Percentiles rank a stretch among this genome's conserved stretches.
Conservation (phyloP, 2,329 filamentous ascomycete species). For the Thielaviopsis ethacetica region DNA sequence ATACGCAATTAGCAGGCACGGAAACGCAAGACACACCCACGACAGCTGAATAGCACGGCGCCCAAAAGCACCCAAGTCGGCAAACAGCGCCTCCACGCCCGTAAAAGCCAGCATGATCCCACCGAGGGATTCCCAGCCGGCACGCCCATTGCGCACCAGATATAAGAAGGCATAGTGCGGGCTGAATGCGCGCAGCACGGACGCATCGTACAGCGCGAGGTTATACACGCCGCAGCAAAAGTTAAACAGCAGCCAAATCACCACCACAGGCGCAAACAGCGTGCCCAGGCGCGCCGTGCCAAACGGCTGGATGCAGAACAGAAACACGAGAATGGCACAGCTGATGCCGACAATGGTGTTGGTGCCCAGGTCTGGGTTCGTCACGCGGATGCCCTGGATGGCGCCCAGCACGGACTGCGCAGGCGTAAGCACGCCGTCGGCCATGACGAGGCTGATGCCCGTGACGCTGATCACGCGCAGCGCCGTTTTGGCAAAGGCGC, state of each 20-base stretch:
- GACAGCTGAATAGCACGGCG: slow-evolving; percentile 53
- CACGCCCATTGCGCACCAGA: slow-evolving; percentile 38
- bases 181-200: slow-evolving; percentile 39
- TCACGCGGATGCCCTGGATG: slow-evolving; percentile 46
- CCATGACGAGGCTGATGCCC: slow-evolving; percentile 51
- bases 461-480: slow-evolving; percentile 48
- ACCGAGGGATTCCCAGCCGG: slow-evolving; percentile 50
- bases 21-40: slow-evolving; percentile 53
- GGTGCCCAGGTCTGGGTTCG: slow-evolving; percentile 36
- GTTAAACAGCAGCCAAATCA: slow-evolving; percentile 52
- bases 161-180: slow-evolving; percentile 45
- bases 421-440: slow-evolving; percentile 49
- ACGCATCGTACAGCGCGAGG: slow-evolving; percentile 32
- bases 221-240: slow-evolving; percentile 48
- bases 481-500: slow-evolving; percentile 30
- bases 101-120: slow-evolving; percentile 62
- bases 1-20: slow-evolving; percentile 49
- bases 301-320: slow-evolving; percentile 49
- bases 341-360: slow-evolving; percentile 44
- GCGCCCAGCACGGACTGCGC: slow-evolving; percentile 56
- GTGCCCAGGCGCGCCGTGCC: slow-evolving; percentile 44
- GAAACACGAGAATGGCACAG: slow-evolving; percentile 45
- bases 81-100: slow-evolving; percentile 64
- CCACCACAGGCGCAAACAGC: slow-evolving; percentile 48
- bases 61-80: slow-evolving; percentile 61